Base-by-base conservation (phyloP, 768 basidiomycete genomes). In the Pseudohyphozyma bogoriensis region DNA sequence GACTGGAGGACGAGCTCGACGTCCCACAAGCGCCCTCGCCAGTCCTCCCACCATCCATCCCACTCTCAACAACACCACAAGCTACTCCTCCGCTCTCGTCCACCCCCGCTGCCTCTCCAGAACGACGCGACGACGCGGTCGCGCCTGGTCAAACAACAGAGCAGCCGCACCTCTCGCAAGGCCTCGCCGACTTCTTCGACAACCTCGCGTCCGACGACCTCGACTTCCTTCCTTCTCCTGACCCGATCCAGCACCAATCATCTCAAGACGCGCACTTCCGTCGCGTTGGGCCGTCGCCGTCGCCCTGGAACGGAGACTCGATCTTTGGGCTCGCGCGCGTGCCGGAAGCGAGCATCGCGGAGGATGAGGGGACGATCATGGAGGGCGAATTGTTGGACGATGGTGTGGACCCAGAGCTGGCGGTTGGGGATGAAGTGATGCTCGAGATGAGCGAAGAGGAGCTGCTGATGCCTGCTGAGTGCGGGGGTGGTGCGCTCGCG, bases 341-440 rank as follows among this genome's bases (percentile, higher is more conserved):
- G 5, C 16, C 6, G 33, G 53, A 24, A 4, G 37, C 46, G 3
- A 33, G 32, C 45, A 22, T 4, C 11, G 63, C 51, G 8, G 55
- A 66, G 46, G 58, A 66, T 36, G 62, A 60, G 16, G 65, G 65
- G 9, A 49, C 62, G 4, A 37, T 52, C 24, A 35, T 52, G n/a
- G 24, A 44, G 22, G 42, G 22, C 12, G 42, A 44, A 12, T 20
- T 26, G 6, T 22, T n/a, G 51, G 55, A 32, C 44, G 44, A 13
- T 24, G 61, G 9, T 22, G 54, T 8, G 50, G 42, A 46, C 46
- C 31, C 18, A 42, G 53, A 54, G 9, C 28, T 54, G 9, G 39
- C 28, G 1, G 40, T 13, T 7, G 53, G 29, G 20, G 39, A 55
- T 20, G 39, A 33, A 12, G 33, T 29, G 15, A 28, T 54, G 44